Evolutionary conservation across 768 basidiomycete species (phyloP), one percentile per base, ranked within the genome.

Genomic region (Suillus placidus): DNA sequence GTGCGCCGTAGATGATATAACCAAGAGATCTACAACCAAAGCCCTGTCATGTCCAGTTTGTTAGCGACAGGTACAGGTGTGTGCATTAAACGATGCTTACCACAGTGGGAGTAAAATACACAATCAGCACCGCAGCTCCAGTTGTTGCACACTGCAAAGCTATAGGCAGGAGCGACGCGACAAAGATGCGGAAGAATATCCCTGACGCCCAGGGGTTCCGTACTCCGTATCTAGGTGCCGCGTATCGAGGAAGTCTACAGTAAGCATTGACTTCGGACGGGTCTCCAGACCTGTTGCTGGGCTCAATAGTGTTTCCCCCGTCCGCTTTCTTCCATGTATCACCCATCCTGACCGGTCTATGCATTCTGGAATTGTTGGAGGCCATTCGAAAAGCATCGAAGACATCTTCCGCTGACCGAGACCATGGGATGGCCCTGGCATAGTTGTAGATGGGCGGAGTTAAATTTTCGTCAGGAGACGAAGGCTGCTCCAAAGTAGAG

Each of bases 11-110:
- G 16, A 73, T 47, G 42, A 78, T 23, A 58, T 79, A 80, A 0
- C 72, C 69, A 0, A 69, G 64, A 4, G 78, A 80, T 61, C 78
- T 77, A 54, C 79, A 80, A 13, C 79, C 79, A 1, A 80, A 34
- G 26, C 74, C 73, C 73, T 71, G 20, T 23, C 26, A 63, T 30
- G 43, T 14, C 13, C 45, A 5, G n/a, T 34, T 56, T 1, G 20
- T 60, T 9, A 64, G 37, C 2, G 9, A 69, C 10, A 20, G 9
- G 34, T 38, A 32, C 8, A 16, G 14, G 23, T 18, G 20, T 35
- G 20, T 20, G n/a, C 0, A 47, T 42, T 5, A n/a, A 60, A 56
- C 12, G 10, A 66, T 34, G 7, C 65, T 32, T 4, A 67, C 71
- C 10, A 65, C 65, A 20, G 75, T 76, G 2, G 75, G 75, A 7